Evolutionary conservation across 179 eudicot species (phyloP).

Genomic region (Kewa caespitosa): DNA sequence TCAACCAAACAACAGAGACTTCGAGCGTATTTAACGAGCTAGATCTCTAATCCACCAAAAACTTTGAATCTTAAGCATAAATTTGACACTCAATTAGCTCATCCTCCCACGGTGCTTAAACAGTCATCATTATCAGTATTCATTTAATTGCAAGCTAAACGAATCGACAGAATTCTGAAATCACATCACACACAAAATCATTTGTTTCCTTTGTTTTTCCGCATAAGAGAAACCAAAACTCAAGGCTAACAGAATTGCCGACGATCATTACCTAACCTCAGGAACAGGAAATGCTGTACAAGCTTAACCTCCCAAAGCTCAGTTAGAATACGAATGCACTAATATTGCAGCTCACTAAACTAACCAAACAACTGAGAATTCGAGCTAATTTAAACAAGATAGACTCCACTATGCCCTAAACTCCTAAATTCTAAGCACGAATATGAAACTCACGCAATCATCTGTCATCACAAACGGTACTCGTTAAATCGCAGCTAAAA

Average conservation of each 20-base stretch:
- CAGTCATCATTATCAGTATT: background rate
- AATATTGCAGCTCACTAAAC: background rate
- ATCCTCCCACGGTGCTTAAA: background rate
- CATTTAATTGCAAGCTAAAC: background rate
- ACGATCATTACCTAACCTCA: background rate
- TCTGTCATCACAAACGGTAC: too few species aligned
- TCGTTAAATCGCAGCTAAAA: too few species aligned
- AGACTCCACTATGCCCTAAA: background rate
- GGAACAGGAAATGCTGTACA: background rate
- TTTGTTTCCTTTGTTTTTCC: background rate
- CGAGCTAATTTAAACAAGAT: background rate
- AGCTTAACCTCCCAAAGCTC: background rate
- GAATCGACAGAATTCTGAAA: background rate
- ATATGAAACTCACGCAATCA: background rate
- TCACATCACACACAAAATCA: background rate
- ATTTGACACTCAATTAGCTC: background rate
- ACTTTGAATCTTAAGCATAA: too few species aligned
- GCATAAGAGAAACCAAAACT: background rate
- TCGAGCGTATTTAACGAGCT: too few species aligned
- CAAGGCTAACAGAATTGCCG: background rate
- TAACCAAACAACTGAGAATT: slow-evolving; percentile 2
- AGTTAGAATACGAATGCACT: background rate
- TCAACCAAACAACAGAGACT: too few species aligned
- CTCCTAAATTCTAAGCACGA: background rate
- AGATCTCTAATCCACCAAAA: too few species aligned